These are phyloP conservation scores for Papiliotrema terrestris DNA, from an alignment of 1,284 basidiomycete genomes.

Conservation along the genomic window DNA sequence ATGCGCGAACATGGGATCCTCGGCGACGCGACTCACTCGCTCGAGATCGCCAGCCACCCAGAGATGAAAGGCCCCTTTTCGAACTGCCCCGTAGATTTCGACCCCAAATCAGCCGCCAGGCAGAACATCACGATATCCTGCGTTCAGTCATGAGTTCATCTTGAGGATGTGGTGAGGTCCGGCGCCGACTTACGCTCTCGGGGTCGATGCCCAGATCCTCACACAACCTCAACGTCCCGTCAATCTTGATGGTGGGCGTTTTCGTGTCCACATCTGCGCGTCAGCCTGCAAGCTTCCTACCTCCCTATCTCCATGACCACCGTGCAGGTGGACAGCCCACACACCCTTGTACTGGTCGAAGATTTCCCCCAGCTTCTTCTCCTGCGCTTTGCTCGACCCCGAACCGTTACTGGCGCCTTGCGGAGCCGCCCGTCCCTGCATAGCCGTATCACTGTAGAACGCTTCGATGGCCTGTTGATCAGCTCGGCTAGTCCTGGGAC, in stretches of 20 bases:
- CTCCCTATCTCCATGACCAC: too few relatives aligned
- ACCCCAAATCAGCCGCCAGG: conserved; percentile 47
- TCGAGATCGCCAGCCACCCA: conserved; percentile 64
- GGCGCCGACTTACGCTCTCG: conserved; percentile 29
- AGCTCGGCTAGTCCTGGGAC: neutral
- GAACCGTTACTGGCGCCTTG: conserved; percentile 9
- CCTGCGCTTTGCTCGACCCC: conserved; percentile 18
- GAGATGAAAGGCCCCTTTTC: conserved; percentile 69
- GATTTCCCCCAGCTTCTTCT: conserved; percentile 47
- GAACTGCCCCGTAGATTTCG: conserved; percentile 65
- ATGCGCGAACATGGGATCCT: neutral
- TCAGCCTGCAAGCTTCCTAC: neutral
- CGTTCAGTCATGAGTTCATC: neutral
- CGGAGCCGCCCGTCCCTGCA: conserved; percentile 11
- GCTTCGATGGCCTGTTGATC: conserved; percentile 35
- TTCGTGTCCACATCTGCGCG: conserved; percentile 36
- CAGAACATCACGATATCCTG: conserved; percentile 49
- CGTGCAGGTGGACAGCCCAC: too few relatives aligned
- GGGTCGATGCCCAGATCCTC: conserved; percentile 47
- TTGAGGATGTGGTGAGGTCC: neutral
- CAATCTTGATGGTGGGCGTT: conserved; percentile 43
- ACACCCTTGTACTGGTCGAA: conserved; percentile 49
- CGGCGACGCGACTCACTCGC: conserved; percentile 20
- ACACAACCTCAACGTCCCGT: conserved; percentile 46
- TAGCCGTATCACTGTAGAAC: conserved; percentile 37